Conservation (phyloP, 1,284 basidiomycete species). For the Heterobasidion occidentale region DNA sequence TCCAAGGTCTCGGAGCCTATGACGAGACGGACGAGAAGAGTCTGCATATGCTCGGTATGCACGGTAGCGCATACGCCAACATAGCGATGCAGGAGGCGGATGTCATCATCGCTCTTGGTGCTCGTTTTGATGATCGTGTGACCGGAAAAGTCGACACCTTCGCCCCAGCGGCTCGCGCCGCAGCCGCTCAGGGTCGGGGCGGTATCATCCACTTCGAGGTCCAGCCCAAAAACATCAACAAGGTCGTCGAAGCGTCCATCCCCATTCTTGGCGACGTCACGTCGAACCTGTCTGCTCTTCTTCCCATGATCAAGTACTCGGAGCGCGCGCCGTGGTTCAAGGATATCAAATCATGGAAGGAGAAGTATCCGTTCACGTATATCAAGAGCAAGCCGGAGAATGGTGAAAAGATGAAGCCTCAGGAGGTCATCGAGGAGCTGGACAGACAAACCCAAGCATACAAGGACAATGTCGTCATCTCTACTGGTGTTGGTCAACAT, state of each 20-base stretch:
- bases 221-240: conserved; percentile 98
- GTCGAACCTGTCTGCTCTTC: conserved; percentile 72
- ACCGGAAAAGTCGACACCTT: conserved; percentile 90
- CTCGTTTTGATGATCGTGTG: conserved; percentile 96
- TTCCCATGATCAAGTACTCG: conserved; percentile 67
- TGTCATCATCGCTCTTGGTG: conserved; percentile 95
- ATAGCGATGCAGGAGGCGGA: conserved; percentile 97
- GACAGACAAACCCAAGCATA: conserved; percentile 61
- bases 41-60: conserved; percentile 99
- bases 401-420: conserved; percentile 84
- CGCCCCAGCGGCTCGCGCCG: conserved; percentile 85
- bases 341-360: conserved; percentile 83
- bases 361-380: conserved; percentile 87
- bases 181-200: conserved; percentile 80
- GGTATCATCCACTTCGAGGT: conserved; percentile 99
- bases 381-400: conserved; percentile 45
- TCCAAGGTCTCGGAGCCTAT: conserved; percentile 93
- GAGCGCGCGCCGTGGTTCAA: conserved; percentile 77
- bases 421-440: conserved; percentile 93
- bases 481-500: conserved; percentile 97
- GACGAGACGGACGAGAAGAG: conserved; percentile 86
- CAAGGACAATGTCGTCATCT: conserved; percentile 85
- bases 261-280: conserved; percentile 93
- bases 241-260: conserved; percentile 92
- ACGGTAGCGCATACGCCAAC: conserved; percentile 96